Base-by-base conservation (phyloP, 148 eudicot species). In the Amaranthus cruentus region DNA sequence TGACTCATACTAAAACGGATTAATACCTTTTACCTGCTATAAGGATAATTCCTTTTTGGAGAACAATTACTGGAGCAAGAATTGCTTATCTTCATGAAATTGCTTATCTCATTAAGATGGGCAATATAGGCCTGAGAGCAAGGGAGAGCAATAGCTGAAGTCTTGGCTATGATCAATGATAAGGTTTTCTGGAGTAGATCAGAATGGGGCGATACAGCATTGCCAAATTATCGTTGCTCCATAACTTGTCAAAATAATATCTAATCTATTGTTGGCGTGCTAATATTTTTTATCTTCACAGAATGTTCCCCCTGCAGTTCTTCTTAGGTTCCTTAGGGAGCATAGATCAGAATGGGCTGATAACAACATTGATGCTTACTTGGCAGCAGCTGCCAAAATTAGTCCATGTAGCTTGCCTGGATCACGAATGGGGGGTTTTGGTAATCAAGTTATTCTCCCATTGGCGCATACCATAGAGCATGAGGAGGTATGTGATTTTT, bases 291-390 rank as follows among this genome's bases (percentile, higher is more conserved):
- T 66, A 21, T 53, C 47, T 54, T 78, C 82, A 71, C 88, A 95
- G 98, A 95, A 91, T 91, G 98, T 95, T 21, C 93, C 97, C 4
- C 98, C 98, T 15, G 96, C 98, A 14, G 92, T 91, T 74, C 93
- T 95, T 55, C 88, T 95, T 10, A 80, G 96, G 77, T 95, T 95
- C 76, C 76, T 95, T 82, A 71, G 98, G 61, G 98, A 95, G 83
- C 97, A 95, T 80, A 86, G 98, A 79, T 95, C 97, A 38, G 98
- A 95, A 81, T 95, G 98, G 98, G 98, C 97, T 42, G 98, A 95
- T 87, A 90, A 83, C 79, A 89, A 76, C 66, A 86, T 90, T 66
- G 98, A 95, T 85, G 85, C 96, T 62, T 95, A 91, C 85, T 77
- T 91, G 38, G 97, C 98, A 14, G 90, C 93, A 50, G 96, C 97